phyloP scores from a whole-genome alignment of 345 rosid genomes.

The Mangifera indica region DNA sequence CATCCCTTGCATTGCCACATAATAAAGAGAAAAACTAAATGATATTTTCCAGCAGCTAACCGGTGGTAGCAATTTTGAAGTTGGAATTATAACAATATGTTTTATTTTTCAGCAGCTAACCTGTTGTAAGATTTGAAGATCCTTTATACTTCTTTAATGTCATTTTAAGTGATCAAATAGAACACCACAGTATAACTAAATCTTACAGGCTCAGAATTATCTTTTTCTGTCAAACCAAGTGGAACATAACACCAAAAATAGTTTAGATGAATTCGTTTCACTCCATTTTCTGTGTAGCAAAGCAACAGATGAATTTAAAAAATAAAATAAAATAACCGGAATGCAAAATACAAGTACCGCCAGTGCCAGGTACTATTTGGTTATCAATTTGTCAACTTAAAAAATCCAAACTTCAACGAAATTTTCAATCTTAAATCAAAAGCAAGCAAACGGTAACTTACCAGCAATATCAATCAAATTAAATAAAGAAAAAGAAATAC shows the following conservation, averaged over 20 bases:
- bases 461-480: not conserved
- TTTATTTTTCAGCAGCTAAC: no score
- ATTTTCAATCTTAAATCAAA: not conserved
- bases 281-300: not conserved
- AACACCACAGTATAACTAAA: not conserved
- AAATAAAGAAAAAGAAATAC: not conserved
- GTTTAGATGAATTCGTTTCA: not conserved
- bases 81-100: no score
- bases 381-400: not conserved
- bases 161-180: no score
- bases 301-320: not conserved
- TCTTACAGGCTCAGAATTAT: not conserved
- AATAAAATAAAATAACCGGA: no score
- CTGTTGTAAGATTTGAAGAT: no score
- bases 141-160: no score
- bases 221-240: not conserved
- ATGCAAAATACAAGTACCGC: conserved; percentile 1
- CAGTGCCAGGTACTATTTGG: not conserved
- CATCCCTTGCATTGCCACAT: not conserved
- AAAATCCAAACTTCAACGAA: conserved; percentile 2
- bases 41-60: not conserved
- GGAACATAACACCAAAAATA: not conserved
- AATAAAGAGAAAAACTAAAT: not conserved
- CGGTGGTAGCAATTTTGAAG: not conserved
- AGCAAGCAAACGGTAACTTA: not conserved